phyloP scores from a whole-genome alignment of 768 basidiomycete species.

The Tylopilus intermedius region DNA sequence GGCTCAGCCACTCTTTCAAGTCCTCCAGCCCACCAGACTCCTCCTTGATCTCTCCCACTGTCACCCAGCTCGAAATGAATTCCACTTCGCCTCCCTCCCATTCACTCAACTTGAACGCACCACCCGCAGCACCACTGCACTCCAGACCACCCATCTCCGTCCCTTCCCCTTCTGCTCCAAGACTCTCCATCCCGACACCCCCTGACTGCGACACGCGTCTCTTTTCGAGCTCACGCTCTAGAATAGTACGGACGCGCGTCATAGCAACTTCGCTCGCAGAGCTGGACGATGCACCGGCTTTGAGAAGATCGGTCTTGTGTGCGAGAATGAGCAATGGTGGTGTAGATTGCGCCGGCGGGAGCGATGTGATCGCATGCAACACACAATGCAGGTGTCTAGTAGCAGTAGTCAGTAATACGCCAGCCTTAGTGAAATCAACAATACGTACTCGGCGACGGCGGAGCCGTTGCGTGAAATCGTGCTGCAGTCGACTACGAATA shows the following conservation, averaged over 20 bases:
- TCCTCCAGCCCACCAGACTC: slow-evolving; percentile 38
- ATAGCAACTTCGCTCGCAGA: slow-evolving; percentile 48
- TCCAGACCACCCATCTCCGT: slow-evolving; percentile 73
- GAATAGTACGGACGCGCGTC: slow-evolving; percentile 66
- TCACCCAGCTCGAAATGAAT: slow-evolving; percentile 58
- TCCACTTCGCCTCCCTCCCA: slow-evolving; percentile 84
- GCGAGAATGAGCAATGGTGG: slow-evolving; percentile 66
- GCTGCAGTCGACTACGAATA: slow-evolving; percentile 77
- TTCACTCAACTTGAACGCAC: slow-evolving; percentile 64
- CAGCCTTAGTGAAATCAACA: background rate
- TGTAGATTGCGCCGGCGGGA: slow-evolving; percentile 62
- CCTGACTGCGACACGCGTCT: slow-evolving; percentile 58
- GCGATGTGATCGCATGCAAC: slow-evolving; percentile 62
- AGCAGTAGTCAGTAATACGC: slow-evolving; percentile 2
- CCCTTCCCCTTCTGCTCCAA: slow-evolving; percentile 64
- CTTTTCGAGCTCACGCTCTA: slow-evolving; percentile 83
- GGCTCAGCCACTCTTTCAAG: slow-evolving; percentile 47
- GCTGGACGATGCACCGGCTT: slow-evolving; percentile 34
- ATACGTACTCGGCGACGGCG: slow-evolving; percentile 72
- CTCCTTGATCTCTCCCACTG: slow-evolving; percentile 28
- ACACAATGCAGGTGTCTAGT: slow-evolving; percentile 69
- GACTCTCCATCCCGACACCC: slow-evolving; percentile 65
- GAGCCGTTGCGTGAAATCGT: slow-evolving; percentile 72
- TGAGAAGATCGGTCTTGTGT: slow-evolving; percentile 74
- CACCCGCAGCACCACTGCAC: slow-evolving; percentile 49